A percentile compares a stretch with the other conserved stretches of the same genome.
Conservation (phyloP, 1,284 basidiomycete genomes). For the Microbotryum scabiosae region DNA sequence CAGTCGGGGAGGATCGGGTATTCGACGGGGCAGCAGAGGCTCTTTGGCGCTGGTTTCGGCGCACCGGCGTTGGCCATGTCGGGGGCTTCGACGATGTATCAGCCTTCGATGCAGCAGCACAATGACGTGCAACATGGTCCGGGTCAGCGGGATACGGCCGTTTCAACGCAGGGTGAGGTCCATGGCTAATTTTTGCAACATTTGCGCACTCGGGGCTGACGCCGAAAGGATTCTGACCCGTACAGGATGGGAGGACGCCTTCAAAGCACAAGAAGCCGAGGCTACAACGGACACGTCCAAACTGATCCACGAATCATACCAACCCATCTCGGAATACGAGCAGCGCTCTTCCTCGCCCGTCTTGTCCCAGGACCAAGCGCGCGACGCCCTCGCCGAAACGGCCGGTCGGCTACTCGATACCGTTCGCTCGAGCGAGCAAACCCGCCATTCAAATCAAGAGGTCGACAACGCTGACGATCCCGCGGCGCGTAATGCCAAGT, state of each 20-base stretch:
- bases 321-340: constrained; percentile 5
- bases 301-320: neutral
- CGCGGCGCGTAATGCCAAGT: constrained; percentile 62
- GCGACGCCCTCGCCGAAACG: constrained; percentile 40
- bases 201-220: too few species aligned
- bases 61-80: neutral
- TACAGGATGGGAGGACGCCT: neutral
- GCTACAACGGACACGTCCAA: neutral
- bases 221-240: too few species aligned
- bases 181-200: neutral
- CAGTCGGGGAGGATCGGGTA: constrained; percentile 4
- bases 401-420: constrained; percentile 40
- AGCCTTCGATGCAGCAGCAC: constrained; percentile 5
- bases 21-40: neutral
- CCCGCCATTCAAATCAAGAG: constrained; percentile 2
- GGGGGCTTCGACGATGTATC: neutral
- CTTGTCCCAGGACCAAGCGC: constrained; percentile 21
- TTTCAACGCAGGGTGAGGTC: neutral
- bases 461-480: neutral
- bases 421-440: constrained; percentile 30
- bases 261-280: neutral
- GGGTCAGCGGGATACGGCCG: neutral
- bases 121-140: neutral
- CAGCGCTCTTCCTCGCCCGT: neutral
- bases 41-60: too few species aligned